These are phyloP conservation scores for Quaeritorhiza haematococci DNA, from an alignment of 371 early-diverging fungal genomes.

Conservation along the genomic window DNA sequence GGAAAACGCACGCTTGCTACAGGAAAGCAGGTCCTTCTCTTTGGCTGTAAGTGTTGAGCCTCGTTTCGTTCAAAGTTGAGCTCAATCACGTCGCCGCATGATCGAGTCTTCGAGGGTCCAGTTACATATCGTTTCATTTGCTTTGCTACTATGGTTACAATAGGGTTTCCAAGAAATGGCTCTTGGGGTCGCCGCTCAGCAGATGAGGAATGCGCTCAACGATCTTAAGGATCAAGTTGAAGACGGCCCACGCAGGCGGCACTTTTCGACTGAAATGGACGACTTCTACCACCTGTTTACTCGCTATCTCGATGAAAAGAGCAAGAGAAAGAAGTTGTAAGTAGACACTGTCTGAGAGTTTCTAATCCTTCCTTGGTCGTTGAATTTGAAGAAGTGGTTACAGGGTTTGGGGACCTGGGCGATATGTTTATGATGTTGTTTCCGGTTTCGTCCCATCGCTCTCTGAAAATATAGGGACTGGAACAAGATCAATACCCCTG, in stretches of 20 bases:
- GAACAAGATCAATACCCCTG: conserved; percentile 89
- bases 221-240: conserved; percentile 30
- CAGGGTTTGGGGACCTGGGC: background rate
- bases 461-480: conserved; percentile 84
- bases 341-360: no score
- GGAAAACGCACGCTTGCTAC: no score
- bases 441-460: background rate
- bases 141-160: conserved; percentile 4
- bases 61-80: no score
- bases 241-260: conserved; percentile 20
- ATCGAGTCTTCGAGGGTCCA: no score
- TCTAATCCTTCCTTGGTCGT: background rate
- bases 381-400: no score
- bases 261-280: conserved; percentile 62
- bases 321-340: conserved; percentile 70
- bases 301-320: conserved; percentile 73
- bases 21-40: no score
- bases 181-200: conserved; percentile 20
- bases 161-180: conserved; percentile 42
- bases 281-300: conserved; percentile 86
- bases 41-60: no score
- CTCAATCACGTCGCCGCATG: no score
- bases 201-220: conserved; percentile 43
- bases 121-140: no score
- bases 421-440: background rate